These are phyloP conservation scores for Albophoma yamanashiensis DNA, from an alignment of 2,329 filamentous ascomycete species.

Conservation along the genomic window DNA sequence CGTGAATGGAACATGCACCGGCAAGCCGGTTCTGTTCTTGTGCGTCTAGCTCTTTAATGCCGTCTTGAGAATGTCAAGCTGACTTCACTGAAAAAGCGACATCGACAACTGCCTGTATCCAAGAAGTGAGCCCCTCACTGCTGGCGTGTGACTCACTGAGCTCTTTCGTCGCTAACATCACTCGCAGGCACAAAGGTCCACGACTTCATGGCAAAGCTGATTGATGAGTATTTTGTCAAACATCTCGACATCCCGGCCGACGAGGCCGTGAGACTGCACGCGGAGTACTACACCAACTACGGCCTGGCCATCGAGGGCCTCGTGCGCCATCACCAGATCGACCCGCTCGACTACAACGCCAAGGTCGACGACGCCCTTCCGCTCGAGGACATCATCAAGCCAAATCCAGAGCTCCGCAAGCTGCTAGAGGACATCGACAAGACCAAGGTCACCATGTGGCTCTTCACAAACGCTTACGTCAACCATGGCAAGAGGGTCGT, in stretches of 20 bases:
- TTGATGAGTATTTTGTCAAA: constrained; percentile 50
- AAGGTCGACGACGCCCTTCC: constrained; percentile 93
- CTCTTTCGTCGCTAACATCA: background rate
- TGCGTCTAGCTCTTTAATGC: constrained; percentile 10
- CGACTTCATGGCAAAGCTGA: constrained; percentile 78
- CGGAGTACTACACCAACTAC: constrained; percentile 91
- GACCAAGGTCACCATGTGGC: constrained; percentile 78
- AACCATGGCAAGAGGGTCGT: constrained; percentile 80
- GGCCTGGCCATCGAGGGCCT: constrained; percentile 95
- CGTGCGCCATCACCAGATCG: constrained; percentile 87
- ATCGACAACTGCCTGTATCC: constrained; percentile 98
- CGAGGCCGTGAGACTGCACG: constrained; percentile 78
- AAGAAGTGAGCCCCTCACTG: constrained; percentile 48
- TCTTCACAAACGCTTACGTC: constrained; percentile 93
- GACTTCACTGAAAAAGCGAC: constrained; percentile 52
- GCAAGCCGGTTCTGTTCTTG: constrained; percentile 34
- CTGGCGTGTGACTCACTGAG: background rate
- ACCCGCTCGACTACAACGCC: constrained; percentile 86
- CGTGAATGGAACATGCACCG: constrained; percentile 20
- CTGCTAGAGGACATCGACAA: constrained; percentile 76
- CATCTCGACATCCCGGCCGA: constrained; percentile 65
- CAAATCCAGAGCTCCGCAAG: constrained; percentile 61
- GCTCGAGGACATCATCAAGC: constrained; percentile 72
- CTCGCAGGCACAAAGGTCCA: constrained; percentile 63
- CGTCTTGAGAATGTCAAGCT: background rate